These are phyloP conservation scores for Dianthus caryophyllus DNA, from an alignment of 148 eudicot genomes.

Conservation along the genomic window DNA sequence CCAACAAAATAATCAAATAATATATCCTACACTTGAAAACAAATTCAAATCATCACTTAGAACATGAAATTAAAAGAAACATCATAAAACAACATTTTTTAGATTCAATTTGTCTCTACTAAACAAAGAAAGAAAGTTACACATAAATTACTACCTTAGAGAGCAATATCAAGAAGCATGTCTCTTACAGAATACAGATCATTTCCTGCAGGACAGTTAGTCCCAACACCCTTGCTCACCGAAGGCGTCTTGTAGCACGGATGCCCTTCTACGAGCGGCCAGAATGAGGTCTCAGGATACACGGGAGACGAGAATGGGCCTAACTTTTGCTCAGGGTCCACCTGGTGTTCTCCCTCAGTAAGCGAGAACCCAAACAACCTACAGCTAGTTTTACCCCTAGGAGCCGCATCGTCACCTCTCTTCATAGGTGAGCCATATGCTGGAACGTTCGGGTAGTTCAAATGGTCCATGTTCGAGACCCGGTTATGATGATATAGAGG, in stretches of 20 bases:
- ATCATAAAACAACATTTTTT: background rate
- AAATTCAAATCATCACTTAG: conserved; percentile 6
- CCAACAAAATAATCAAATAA: conserved; percentile 18
- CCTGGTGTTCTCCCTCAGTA: conserved; percentile 42
- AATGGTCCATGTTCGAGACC: conserved; percentile 11
- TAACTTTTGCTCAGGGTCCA: conserved; percentile 20
- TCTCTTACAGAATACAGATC: conserved; percentile 52
- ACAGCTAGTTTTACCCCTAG: conserved; percentile 51
- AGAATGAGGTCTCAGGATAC: conserved; percentile 20
- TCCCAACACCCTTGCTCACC: conserved; percentile 29
- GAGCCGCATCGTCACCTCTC: conserved; percentile 29
- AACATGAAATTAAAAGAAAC: conserved; percentile 16
- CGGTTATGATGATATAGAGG: conserved; percentile 20
- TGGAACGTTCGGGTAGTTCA: conserved; percentile 17
- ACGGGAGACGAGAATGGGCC: conserved; percentile 19
- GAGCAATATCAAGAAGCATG: conserved; percentile 65
- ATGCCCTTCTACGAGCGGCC: conserved; percentile 44
- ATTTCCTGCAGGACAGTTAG: conserved; percentile 37
- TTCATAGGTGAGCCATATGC: conserved; percentile 24
- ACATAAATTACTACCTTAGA: conserved; percentile 22
- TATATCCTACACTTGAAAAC: conserved; percentile 18
- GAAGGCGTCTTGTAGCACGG: conserved; percentile 42
- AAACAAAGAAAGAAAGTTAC: conserved; percentile 4
- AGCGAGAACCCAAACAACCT: conserved; percentile 75
- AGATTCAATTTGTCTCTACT: conserved; percentile 4